A percentile compares a stretch with the other conserved stretches of the same genome.
phyloP scores from a whole-genome alignment of 2,329 filamentous ascomycete genomes.

The Diaporthe nobilis region DNA sequence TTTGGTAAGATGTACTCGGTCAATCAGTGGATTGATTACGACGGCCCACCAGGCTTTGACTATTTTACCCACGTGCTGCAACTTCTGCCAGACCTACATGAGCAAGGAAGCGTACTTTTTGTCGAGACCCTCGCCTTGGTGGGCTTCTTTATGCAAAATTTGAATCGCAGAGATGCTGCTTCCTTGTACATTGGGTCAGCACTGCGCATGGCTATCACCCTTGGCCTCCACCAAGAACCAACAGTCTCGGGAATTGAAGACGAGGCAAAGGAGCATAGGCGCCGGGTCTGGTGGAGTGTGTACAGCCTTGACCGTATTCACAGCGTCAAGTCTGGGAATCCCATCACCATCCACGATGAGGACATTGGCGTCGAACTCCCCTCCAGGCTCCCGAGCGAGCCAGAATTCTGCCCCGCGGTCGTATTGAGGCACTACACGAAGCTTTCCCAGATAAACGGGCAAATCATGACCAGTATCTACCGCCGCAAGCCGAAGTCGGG shows the following conservation, averaged over 20 bases:
- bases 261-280: constrained; percentile 61
- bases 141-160: constrained; percentile 70
- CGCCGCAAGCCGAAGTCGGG: constrained; percentile 59
- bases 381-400: constrained; percentile 53
- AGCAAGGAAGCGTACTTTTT: constrained; percentile 67
- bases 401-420: constrained; percentile 59
- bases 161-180: constrained; percentile 68
- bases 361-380: constrained; percentile 63
- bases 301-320: constrained; percentile 69
- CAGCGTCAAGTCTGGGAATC: constrained; percentile 68
- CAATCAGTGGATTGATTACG: constrained; percentile 67
- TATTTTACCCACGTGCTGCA: constrained; percentile 67
- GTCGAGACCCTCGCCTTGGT: constrained; percentile 68
- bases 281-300: constrained; percentile 69
- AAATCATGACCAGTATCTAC: constrained; percentile 63
- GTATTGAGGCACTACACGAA: constrained; percentile 67
- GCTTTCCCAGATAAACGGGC: constrained; percentile 65
- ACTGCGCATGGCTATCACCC: constrained; percentile 69
- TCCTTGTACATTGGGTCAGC: constrained; percentile 69
- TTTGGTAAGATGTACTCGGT: constrained; percentile 71
- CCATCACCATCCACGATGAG: constrained; percentile 67
- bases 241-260: constrained; percentile 54
- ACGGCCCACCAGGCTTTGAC: constrained; percentile 68
- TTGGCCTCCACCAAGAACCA: constrained; percentile 68
- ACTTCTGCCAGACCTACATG: constrained; percentile 68